Evolutionary conservation across 148 eudicot genomes (phyloP).

Genomic region (Simmondsia chinensis): DNA sequence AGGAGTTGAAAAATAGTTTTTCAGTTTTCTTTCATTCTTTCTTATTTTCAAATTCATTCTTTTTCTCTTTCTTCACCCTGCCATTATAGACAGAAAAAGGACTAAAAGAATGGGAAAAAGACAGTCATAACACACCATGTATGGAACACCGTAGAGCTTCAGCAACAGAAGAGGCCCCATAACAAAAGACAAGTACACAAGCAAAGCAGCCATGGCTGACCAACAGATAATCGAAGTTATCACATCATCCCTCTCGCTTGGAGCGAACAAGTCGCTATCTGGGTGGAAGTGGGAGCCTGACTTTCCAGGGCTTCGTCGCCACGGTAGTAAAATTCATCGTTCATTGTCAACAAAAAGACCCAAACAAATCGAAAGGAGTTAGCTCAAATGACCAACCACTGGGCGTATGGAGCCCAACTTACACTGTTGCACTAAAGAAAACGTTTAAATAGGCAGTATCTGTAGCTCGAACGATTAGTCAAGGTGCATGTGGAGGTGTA

Average conservation of each 20-base stretch:
- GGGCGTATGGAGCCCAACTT: no score
- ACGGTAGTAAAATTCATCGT: conserved; percentile 22
- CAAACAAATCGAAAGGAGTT: neutral
- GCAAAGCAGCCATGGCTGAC: conserved; percentile 61
- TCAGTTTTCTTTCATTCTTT: no score
- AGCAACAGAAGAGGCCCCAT: conserved; percentile 66
- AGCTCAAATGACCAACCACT: no score
- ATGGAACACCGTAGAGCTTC: conserved; percentile 69
- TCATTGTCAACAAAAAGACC: neutral
- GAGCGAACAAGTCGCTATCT: conserved; percentile 41
- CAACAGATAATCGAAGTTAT: conserved; percentile 66
- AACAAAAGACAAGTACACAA: conserved; percentile 46
- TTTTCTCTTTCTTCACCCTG: no score
- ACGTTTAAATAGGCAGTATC: no score
- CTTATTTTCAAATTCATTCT: no score
- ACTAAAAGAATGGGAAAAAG: neutral
- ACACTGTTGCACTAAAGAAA: no score
- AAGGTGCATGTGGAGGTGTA: no score
- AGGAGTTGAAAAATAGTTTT: no score
- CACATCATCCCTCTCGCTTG: conserved; percentile 45
- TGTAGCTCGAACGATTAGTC: no score
- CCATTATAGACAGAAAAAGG: no score
- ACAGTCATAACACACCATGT: conserved; percentile 30
- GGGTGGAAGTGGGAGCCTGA: conserved; percentile 65
- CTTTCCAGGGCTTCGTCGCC: conserved; percentile 66